These are phyloP conservation scores for Pichia occidentalis DNA, from an alignment of 805 yeast genomes.

Conservation along the genomic window DNA sequence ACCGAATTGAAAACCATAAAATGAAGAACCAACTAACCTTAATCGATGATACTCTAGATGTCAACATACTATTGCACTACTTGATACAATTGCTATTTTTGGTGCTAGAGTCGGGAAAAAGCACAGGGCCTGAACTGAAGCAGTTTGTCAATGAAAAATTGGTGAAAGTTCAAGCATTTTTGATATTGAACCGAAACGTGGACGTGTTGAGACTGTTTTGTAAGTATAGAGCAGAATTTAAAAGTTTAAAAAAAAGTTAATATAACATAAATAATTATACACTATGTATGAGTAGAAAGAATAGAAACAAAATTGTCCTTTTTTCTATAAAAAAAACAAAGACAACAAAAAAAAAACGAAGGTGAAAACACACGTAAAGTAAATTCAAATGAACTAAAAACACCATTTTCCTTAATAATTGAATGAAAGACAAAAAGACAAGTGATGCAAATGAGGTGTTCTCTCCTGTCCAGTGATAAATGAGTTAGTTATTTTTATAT, in stretches of 20 bases:
- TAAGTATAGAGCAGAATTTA: constrained; percentile 2
- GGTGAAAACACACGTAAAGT: too few species aligned
- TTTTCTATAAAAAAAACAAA: too few species aligned
- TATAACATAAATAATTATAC: too few species aligned
- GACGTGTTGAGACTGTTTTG: constrained; percentile 14
- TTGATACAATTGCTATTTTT: constrained; percentile 12
- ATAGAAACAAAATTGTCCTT: too few species aligned
- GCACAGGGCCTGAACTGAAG: not conserved
- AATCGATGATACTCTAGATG: not conserved
- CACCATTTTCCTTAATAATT: too few species aligned
- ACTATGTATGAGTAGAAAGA: too few species aligned
- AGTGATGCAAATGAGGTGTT: too few species aligned
- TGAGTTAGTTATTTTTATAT: too few species aligned
- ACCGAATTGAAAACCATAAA: constrained; percentile 7
- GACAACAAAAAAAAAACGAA: not conserved
- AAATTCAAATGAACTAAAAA: too few species aligned
- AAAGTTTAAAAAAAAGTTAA: not conserved
- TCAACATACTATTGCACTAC: constrained; percentile 10
- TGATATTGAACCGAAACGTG: constrained; percentile 17
- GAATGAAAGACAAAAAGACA: too few species aligned
- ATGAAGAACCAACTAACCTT: constrained; percentile 9
- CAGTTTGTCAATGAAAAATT: constrained; percentile 1
- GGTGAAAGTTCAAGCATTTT: constrained; percentile 16
- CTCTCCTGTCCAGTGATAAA: too few species aligned
- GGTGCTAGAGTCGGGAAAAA: not conserved